A percentile compares a stretch with the other conserved stretches of the same genome.
Conservation (phyloP, 2,329 filamentous ascomycete genomes). For the Colletotrichum karsti region DNA sequence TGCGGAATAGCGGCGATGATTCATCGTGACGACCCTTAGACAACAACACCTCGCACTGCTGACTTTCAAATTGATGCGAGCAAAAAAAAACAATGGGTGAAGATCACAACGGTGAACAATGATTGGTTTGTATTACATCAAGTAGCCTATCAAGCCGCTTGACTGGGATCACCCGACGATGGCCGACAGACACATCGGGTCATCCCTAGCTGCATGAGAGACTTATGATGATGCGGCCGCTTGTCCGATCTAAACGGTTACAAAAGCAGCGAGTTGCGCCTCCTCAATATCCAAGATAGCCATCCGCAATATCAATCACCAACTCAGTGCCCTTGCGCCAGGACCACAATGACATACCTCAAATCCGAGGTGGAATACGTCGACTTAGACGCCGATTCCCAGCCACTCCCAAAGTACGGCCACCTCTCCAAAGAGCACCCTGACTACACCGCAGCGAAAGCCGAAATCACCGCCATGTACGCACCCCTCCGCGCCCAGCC, state of each 20-base stretch:
- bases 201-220: not conserved
- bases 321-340: too few species aligned
- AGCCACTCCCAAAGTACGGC: slow-evolving; percentile 43
- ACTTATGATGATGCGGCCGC: not conserved
- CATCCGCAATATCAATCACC: not conserved
- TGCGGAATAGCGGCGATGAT: not conserved
- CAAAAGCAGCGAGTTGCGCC: not conserved
- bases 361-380: slow-evolving; percentile 37
- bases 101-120: not conserved
- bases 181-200: not conserved
- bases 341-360: too few species aligned
- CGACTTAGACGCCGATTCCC: slow-evolving; percentile 37
- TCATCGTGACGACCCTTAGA: not conserved
- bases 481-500: slow-evolving; percentile 34
- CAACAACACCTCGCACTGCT: not conserved
- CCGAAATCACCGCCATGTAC: slow-evolving; percentile 40
- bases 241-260: too few species aligned
- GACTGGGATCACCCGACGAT: not conserved
- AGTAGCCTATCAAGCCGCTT: not conserved
- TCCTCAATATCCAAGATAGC: not conserved
- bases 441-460: not conserved
- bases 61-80: too few species aligned
- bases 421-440: slow-evolving; percentile 35
- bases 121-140: not conserved
- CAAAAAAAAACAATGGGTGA: not conserved